Conservation (phyloP, 768 basidiomycete genomes). For the Suillus tomentosus region DNA sequence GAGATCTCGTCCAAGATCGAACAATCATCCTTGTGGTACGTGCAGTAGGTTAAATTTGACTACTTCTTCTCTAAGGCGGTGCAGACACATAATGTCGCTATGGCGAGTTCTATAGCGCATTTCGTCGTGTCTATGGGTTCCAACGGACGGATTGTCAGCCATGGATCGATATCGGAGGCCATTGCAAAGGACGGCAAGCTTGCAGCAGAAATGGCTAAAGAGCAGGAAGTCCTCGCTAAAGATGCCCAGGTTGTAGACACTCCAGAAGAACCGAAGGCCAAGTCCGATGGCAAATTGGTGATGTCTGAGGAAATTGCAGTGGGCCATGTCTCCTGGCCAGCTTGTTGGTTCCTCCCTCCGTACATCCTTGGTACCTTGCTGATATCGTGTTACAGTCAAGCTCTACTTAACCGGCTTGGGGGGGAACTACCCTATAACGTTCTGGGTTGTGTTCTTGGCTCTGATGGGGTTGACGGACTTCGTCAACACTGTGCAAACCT, state of each 20-base stretch:
- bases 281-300: conserved; percentile 57
- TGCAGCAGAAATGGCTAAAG: conserved; percentile 20
- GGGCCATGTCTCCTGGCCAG: conserved; percentile 58
- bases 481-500: conserved; percentile 32
- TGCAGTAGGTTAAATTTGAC: background rate
- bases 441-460: conserved; percentile 31
- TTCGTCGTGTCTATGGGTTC: conserved; percentile 54
- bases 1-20: conserved; percentile 48
- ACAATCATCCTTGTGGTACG: conserved; percentile 55
- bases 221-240: conserved; percentile 15
- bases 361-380: conserved; percentile 14
- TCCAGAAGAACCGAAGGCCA: conserved; percentile 19
- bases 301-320: conserved; percentile 63
- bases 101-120: conserved; percentile 26
- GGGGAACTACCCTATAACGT: conserved; percentile 29
- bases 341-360: conserved; percentile 32
- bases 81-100: conserved; percentile 37
- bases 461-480: conserved; percentile 27
- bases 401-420: conserved; percentile 29
- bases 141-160: conserved; percentile 53
- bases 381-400: conserved; percentile 32
- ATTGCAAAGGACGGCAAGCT: conserved; percentile 43
- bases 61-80: conserved; percentile 2
- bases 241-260: conserved; percentile 25
- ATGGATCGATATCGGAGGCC: conserved; percentile 51